Evolutionary conservation across 441 rosid genomes (phyloP), one percentile per base, ranked within the genome.

Genomic region (Erysimum cheiri): DNA sequence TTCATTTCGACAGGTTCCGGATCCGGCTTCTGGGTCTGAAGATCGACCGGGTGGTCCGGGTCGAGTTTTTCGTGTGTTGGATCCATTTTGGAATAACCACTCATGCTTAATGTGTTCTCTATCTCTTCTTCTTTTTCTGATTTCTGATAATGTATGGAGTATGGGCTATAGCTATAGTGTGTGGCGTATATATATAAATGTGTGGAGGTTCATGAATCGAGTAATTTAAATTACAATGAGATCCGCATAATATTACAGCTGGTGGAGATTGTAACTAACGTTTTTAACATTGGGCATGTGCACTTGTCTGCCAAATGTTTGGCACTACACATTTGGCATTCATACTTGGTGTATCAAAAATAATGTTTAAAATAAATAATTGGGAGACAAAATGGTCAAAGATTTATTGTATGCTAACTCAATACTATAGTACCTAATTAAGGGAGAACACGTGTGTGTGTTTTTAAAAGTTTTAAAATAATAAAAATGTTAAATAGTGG

Each of bases 51-150:
- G 15, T 50, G 33, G 32, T 26, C 33, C 4, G 32, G 43, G 43
- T 84, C 85, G 60, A 87, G 81, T 75, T 71, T 83, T 64, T 86
- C 77, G 29, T 69, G 73, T 68, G 66, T 36, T 37, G 36, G 64
- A 59, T 69, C 83, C 76, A 92, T 85, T 85, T 84, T 89, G 69
- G 91, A 78, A 65, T 89, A 85, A 29, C 86, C 82, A 67, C 73
- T 85, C 96, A 88, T 89, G 56, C 8, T 43, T 24, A 22, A 22
- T 22, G 24, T 24, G 44, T 44, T 58, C 60, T 62, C 40, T 58
- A 22, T 12, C 8, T n/a, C n/a, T 8, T 40, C 28, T 57, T 64
- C 62, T 75, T 63, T 12, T 10, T 60, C 9, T 39, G 24, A 1
- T 11, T 17, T 22, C 37, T 49, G 52, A 26, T 50, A 11, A 56